Conservation (phyloP, 345 rosid species). For the Acer yangbiense region DNA sequence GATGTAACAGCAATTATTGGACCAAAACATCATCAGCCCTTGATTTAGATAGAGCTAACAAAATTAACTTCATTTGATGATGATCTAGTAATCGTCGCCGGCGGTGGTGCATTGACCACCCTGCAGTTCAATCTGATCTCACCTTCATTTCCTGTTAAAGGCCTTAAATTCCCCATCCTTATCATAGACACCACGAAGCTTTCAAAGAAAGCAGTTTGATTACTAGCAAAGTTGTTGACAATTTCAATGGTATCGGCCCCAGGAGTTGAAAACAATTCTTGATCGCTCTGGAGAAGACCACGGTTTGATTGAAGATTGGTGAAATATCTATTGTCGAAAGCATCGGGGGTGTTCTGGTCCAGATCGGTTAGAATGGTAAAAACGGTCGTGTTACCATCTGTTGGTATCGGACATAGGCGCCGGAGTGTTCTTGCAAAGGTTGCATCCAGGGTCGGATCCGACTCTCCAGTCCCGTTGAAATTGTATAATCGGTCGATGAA, state of each 20-base stretch:
- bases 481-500: conserved; percentile 44
- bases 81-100: background rate
- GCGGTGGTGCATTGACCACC: conserved; percentile 29
- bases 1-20: background rate
- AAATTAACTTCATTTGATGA: background rate
- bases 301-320: conserved; percentile 37
- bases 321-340: conserved; percentile 54
- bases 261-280: conserved; percentile 50
- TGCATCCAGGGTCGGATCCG: conserved; percentile 56
- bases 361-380: conserved; percentile 32
- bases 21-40: no score
- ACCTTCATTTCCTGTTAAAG: conserved; percentile 49
- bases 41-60: background rate
- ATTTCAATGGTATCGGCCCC: conserved; percentile 47
- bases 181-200: conserved; percentile 61
- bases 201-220: conserved; percentile 57
- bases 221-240: conserved; percentile 43
- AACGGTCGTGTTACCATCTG: background rate
- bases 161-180: conserved; percentile 61
- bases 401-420: conserved; percentile 35
- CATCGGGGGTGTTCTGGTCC: conserved; percentile 49
- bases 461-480: conserved; percentile 39
- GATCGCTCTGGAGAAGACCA: conserved; percentile 68
- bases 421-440: conserved; percentile 39
- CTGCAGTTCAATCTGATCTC: conserved; percentile 63